A percentile compares a stretch with the other conserved stretches of the same genome.
phyloP scores from a whole-genome alignment of 148 eudicot species.

The Rhododendron williamsianum region DNA sequence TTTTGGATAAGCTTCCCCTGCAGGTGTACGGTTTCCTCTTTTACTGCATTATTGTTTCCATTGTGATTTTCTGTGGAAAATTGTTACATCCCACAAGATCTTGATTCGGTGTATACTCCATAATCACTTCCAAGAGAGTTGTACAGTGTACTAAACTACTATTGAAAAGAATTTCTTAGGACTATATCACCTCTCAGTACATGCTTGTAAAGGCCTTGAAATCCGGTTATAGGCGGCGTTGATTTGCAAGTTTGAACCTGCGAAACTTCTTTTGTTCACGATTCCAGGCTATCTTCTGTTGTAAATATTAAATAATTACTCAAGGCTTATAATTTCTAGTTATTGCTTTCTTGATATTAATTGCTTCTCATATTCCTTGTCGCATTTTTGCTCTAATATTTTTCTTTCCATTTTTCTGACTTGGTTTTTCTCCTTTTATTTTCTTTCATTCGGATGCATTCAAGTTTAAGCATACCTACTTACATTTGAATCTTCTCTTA shows the following conservation, averaged over 20 bases:
- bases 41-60: background rate
- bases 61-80: background rate
- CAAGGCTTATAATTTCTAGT: background rate
- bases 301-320: background rate
- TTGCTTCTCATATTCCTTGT: background rate
- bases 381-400: background rate
- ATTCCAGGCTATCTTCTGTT: background rate
- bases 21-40: background rate
- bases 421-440: background rate
- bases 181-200: background rate
- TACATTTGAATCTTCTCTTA: constrained; percentile 13
- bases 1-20: background rate
- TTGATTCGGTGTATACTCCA: background rate
- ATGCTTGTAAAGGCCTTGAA: background rate
- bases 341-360: background rate
- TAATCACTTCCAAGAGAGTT: background rate
- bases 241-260: background rate
- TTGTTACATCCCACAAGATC: background rate
- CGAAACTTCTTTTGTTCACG: background rate
- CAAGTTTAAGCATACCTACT: constrained; percentile 11
- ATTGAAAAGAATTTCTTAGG: background rate
- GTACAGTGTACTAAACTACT: background rate
- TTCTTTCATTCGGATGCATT: background rate
- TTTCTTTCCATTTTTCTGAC: background rate
- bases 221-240: background rate